Conservation (phyloP, 805 yeast genomes). For the Scheffersomyces spartinae region DNA sequence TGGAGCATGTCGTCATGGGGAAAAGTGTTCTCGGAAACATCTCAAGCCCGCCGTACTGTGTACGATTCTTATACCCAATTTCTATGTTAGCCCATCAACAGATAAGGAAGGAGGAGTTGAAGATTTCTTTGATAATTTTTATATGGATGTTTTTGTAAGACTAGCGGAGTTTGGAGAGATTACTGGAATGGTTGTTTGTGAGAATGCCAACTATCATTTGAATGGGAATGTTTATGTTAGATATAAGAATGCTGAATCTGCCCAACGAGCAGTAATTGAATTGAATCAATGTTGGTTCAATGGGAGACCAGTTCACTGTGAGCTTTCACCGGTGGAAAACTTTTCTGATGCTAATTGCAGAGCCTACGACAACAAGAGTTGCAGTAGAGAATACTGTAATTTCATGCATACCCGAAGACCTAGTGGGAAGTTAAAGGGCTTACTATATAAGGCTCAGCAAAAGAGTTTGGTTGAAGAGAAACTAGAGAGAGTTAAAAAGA, state of each 20-base stretch:
- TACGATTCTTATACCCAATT: conserved; percentile 52
- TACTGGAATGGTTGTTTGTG: conserved; percentile 62
- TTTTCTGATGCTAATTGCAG: conserved; percentile 68
- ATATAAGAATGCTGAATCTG: conserved; percentile 44
- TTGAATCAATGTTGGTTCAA: conserved; percentile 78
- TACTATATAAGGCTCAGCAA: too few species aligned
- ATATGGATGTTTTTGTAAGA: conserved; percentile 62
- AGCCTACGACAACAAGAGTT: conserved; percentile 48
- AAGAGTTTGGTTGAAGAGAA: too few species aligned
- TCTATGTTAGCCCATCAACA: too few species aligned
- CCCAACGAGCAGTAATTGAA: conserved; percentile 44
- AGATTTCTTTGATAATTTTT: conserved; percentile 47
- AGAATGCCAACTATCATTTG: conserved; percentile 70
- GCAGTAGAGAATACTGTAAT: conserved; percentile 83
- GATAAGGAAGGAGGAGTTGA: too few species aligned
- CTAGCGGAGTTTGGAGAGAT: conserved; percentile 39
- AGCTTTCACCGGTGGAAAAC: conserved; percentile 62
- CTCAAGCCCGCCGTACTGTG: conserved; percentile 52
- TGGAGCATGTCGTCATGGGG: conserved; percentile 93
- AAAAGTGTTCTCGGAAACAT: conserved; percentile 69
- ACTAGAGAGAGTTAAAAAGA: too few species aligned
- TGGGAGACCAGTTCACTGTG: conserved; percentile 67
- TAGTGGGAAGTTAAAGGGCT: conserved; percentile 26
- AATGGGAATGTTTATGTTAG: conserved; percentile 77
- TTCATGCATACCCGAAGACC: conserved; percentile 73